phyloP scores from a whole-genome alignment of 768 basidiomycete species.

The Kwoniella dejecticola region DNA sequence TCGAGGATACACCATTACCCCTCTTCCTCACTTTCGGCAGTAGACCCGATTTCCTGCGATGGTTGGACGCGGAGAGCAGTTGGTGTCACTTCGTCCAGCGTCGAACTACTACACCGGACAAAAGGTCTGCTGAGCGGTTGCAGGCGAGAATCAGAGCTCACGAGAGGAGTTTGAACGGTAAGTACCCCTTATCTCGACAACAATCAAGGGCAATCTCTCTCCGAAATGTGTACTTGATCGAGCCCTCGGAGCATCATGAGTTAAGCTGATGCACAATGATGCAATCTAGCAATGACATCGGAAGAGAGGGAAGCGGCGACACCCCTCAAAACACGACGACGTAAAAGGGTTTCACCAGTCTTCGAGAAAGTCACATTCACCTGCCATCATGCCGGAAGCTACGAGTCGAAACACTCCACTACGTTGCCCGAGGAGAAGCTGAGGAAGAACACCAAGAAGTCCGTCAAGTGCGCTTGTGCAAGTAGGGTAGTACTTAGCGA shows the following conservation, averaged over 20 bases:
- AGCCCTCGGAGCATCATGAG: no score
- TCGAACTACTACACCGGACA: constrained; percentile 47
- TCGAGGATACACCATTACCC: constrained; percentile 35
- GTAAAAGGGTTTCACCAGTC: constrained; percentile 36
- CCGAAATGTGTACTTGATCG: no score
- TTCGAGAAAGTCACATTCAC: constrained; percentile 50
- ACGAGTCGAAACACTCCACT: constrained; percentile 37
- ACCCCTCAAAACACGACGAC: constrained; percentile 39
- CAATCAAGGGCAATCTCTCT: no score
- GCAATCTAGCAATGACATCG: constrained; percentile 32
- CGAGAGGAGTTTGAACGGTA: constrained; percentile 35
- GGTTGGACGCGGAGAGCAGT: constrained; percentile 42
- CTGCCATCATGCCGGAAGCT: constrained; percentile 50
- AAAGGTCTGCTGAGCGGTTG: constrained; percentile 43
- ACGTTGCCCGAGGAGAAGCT: constrained; percentile 35
- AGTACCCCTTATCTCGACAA: constrained; percentile 11
- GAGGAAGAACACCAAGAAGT: constrained; percentile 47
- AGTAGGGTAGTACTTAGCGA: constrained; percentile 41
- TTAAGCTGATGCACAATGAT: no score
- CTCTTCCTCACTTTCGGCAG: constrained; percentile 27
- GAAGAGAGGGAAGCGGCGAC: constrained; percentile 35
- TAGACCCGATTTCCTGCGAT: constrained; percentile 31
- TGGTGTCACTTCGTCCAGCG: constrained; percentile 54
- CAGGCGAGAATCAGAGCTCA: constrained; percentile 37
- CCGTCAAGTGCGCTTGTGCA: constrained; percentile 46